Evolutionary conservation across 179 eudicot species (phyloP), one percentile per base, ranked within the genome.

Genomic region (Amaranthus tricolor): DNA sequence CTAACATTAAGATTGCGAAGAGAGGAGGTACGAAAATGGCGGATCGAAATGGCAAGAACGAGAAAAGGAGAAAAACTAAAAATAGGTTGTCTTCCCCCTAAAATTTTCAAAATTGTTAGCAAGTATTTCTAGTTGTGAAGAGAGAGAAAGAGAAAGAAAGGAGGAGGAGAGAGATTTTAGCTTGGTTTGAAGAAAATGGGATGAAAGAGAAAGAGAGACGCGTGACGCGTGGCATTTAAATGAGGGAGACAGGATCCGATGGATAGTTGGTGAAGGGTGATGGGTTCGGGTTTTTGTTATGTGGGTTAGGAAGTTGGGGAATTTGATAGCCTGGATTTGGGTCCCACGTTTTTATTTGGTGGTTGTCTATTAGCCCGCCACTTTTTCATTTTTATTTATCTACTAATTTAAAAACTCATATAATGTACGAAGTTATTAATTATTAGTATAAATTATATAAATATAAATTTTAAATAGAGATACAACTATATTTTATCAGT

Each of bases 21-120:
- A 9, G n/a, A 19, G 6, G 77, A 47, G 50, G 66, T 68, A 70
- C 82, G 77, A 68, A 48, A 79, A 79, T 74, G 82, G 74, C 74
- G 78, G 78, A 74, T 79, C 74, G 40, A 68, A 40, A 47, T 54
- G 19, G 53, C 40, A 49, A 61, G 12, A 7, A 53, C 2, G 45
- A 52, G 24, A 68, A 21, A 68, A 15, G 19, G 21, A 8, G 74
- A 21, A 9, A 62, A 44, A 31, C 68, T 68, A 70, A 70, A 53
- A 40, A 62, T 70, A 71, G 65, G 5, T 45, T 58, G 62, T 12
- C 9, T 56, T 43, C 9, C 51, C n/a, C 8, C 56, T 66, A 6
- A 31, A 31, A 21, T 47, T 11, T 24, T 16, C 0, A 66, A 47
- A 64, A 12, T 74, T 31, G 64, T 45, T 19, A 74, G 17, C 54